phyloP scores from a whole-genome alignment of 768 basidiomycete genomes.

The Lepiota venenata region DNA sequence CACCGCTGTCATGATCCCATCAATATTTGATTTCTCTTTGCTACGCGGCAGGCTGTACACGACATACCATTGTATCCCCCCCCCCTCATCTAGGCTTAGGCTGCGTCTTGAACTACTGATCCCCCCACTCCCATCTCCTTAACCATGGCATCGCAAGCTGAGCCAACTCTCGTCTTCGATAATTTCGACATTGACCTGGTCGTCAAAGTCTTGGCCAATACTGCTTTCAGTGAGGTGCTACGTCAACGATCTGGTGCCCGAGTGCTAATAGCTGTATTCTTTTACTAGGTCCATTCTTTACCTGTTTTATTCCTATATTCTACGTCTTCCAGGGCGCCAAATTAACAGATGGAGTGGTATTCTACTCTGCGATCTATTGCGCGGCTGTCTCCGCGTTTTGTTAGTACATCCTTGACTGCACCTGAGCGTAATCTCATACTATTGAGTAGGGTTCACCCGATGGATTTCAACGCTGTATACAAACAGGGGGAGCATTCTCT shows the following conservation, averaged over 20 bases:
- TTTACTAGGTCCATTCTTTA: slow-evolving; percentile 75
- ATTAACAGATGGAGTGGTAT: slow-evolving; percentile 46
- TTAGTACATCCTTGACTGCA: slow-evolving; percentile 36
- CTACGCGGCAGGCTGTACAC: background rate
- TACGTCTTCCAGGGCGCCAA: slow-evolving; percentile 67
- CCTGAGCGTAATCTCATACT: background rate
- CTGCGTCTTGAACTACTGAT: slow-evolving; percentile 25
- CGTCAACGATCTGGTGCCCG: background rate
- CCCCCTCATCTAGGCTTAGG: slow-evolving; percentile 22
- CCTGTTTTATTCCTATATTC: slow-evolving; percentile 75
- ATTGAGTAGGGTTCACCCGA: slow-evolving; percentile 53
- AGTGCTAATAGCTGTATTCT: background rate
- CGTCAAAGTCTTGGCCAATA: slow-evolving; percentile 74
- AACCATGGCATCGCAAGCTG: slow-evolving; percentile 29
- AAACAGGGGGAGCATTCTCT: slow-evolving; percentile 67
- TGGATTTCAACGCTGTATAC: slow-evolving; percentile 74
- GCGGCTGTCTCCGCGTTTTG: slow-evolving; percentile 61
- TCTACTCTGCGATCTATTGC: slow-evolving; percentile 52
- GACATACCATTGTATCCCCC: background rate
- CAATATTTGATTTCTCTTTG: background rate
- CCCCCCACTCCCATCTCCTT: slow-evolving; percentile 6
- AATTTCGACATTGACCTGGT: slow-evolving; percentile 73
- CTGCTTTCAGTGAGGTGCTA: slow-evolving; percentile 65
- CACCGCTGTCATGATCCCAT: background rate
- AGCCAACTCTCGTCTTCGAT: slow-evolving; percentile 59